These are phyloP conservation scores for Nakaseomyces delphensis DNA, from an alignment of 1,139 yeast genomes.

Conservation along the genomic window DNA sequence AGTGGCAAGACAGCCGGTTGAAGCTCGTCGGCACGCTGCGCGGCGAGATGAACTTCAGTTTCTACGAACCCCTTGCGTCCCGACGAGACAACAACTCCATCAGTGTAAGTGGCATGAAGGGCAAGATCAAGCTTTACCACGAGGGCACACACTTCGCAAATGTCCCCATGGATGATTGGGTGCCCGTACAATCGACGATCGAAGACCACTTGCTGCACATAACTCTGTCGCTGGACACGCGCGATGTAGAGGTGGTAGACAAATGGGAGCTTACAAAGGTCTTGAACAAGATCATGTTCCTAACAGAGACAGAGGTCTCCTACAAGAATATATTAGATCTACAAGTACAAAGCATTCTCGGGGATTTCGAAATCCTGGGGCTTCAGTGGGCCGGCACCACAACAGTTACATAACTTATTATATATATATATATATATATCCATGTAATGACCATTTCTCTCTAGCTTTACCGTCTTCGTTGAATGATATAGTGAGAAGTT, in stretches of 20 bases:
- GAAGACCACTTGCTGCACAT: slow-evolving; percentile 18
- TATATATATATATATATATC: neutral
- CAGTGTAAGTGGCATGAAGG: slow-evolving; percentile 29
- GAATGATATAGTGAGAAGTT: too few relatives aligned
- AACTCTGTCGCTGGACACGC: slow-evolving; percentile 29
- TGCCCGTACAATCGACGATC: slow-evolving; percentile 29
- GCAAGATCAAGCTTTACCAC: slow-evolving; percentile 32
- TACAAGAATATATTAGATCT: slow-evolving; percentile 33
- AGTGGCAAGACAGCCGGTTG: slow-evolving; percentile 29
- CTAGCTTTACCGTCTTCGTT: too few relatives aligned
- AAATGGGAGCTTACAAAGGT: slow-evolving; percentile 31
- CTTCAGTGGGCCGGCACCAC: slow-evolving; percentile 25
- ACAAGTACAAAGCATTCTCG: slow-evolving; percentile 28
- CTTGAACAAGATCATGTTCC: slow-evolving; percentile 31
- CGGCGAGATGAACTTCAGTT: slow-evolving; percentile 7
- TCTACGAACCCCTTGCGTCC: neutral
- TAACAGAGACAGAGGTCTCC: slow-evolving; percentile 30
- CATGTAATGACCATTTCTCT: too few relatives aligned
- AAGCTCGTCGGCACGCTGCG: slow-evolving; percentile 31
- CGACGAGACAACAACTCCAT: slow-evolving; percentile 15
- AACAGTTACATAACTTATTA: slow-evolving; percentile 12
- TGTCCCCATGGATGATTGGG: slow-evolving; percentile 34
- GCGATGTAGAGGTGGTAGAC: slow-evolving; percentile 30
- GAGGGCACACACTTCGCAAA: slow-evolving; percentile 31
- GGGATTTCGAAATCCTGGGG: slow-evolving; percentile 29